These are phyloP conservation scores for Sanghuangporus weigelae DNA, from an alignment of 1,284 basidiomycete species.

Conservation along the genomic window DNA sequence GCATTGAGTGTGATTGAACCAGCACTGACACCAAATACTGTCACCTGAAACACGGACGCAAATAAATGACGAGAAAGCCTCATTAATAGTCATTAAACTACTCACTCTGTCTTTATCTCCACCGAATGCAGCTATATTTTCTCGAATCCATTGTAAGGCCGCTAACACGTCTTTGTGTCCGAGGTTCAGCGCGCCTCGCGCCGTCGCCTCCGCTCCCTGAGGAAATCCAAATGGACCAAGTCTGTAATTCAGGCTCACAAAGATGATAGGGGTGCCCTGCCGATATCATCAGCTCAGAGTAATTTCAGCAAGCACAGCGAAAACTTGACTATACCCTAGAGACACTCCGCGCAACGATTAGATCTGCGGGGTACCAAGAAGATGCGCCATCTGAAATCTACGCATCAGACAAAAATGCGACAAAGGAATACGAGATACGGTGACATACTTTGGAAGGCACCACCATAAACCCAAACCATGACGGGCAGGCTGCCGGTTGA, in stretches of 20 bases:
- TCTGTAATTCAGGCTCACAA: conserved; percentile 53
- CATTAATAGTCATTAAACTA: background rate
- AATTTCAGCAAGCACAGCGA: background rate
- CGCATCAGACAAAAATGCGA: background rate
- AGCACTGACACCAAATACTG: conserved; percentile 50
- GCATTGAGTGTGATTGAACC: conserved; percentile 42
- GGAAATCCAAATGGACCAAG: conserved; percentile 45
- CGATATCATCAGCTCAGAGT: conserved; percentile 11
- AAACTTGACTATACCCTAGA: conserved; percentile 30
- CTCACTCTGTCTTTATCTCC: conserved; percentile 42
- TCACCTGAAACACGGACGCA: conserved; percentile 34
- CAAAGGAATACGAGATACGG: too few relatives aligned
- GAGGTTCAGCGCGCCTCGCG: conserved; percentile 36
- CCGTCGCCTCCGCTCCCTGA: conserved; percentile 39
- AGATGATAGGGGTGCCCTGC: conserved; percentile 43
- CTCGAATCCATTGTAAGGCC: conserved; percentile 44
- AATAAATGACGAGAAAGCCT: background rate
- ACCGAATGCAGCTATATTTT: conserved; percentile 41
- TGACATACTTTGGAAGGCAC: conserved; percentile 18
- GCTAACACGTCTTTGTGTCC: conserved; percentile 39
- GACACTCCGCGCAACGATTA: conserved; percentile 41
- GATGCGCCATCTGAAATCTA: conserved; percentile 26
- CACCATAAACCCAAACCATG: conserved; percentile 31
- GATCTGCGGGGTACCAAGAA: conserved; percentile 35
- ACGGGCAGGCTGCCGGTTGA: conserved; percentile 30